These are phyloP conservation scores for Coniferiporia weirii DNA, from an alignment of 1,284 basidiomycete genomes.

Conservation along the genomic window DNA sequence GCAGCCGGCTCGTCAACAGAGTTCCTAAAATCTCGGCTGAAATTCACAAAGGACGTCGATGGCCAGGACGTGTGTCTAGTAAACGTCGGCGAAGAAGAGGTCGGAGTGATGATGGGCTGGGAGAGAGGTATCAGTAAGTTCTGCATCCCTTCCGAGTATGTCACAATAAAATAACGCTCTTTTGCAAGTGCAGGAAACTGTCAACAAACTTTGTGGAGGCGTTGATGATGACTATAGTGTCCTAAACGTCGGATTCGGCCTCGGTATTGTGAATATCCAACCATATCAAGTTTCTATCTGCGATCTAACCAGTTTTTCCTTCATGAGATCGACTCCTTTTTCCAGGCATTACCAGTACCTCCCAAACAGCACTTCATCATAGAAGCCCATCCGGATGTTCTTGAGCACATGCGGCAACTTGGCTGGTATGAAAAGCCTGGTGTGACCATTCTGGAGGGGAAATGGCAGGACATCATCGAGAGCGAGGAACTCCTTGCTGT, in stretches of 20 bases:
- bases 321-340: slow-evolving; percentile 72
- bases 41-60: slow-evolving; percentile 65
- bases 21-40: slow-evolving; percentile 71
- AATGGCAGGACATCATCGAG: slow-evolving; percentile 85
- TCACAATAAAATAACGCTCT: background rate
- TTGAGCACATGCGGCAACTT: slow-evolving; percentile 64
- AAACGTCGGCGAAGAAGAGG: slow-evolving; percentile 62
- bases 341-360: slow-evolving; percentile 60
- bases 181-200: slow-evolving; percentile 60
- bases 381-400: slow-evolving; percentile 92
- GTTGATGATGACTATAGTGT: slow-evolving; percentile 53
- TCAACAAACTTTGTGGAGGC: slow-evolving; percentile 49
- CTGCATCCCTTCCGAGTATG: too few relatives aligned
- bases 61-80: slow-evolving; percentile 83
- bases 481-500: slow-evolving; percentile 47
- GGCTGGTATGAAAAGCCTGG: slow-evolving; percentile 77
- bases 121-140: slow-evolving; percentile 71
- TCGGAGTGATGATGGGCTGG: slow-evolving; percentile 98
- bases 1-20: slow-evolving; percentile 70
- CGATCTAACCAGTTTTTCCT: background rate
- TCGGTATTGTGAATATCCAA: slow-evolving; percentile 75
- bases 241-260: slow-evolving; percentile 91
- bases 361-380: slow-evolving; percentile 85
- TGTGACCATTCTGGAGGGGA: slow-evolving; percentile 83
- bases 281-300: background rate